phyloP scores from a whole-genome alignment of 441 rosid genomes.

The Rhodomyrtus psidioides region DNA sequence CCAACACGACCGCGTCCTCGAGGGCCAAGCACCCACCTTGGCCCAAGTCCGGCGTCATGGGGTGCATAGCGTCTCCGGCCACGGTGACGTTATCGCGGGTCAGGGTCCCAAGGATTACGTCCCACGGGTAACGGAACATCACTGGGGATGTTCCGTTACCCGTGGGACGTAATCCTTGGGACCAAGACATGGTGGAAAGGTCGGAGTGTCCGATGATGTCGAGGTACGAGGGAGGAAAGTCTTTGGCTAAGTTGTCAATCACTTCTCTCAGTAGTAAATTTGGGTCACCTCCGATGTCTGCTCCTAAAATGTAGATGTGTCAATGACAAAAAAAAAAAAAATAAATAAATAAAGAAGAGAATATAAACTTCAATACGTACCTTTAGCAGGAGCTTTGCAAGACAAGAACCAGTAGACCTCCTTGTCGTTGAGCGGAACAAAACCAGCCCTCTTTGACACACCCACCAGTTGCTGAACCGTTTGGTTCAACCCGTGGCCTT shows the following conservation, averaged over 20 bases:
- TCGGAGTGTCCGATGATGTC: constrained; percentile 24
- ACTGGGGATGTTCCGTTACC: too few relatives aligned
- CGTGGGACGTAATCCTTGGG: too few relatives aligned
- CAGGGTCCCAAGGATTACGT: constrained; percentile 18
- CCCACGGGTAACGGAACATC: constrained; percentile 30
- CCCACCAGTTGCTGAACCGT: constrained; percentile 14
- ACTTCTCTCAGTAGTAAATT: constrained; percentile 17
- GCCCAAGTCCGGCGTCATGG: constrained; percentile 39
- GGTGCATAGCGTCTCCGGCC: constrained; percentile 49
- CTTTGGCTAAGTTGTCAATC: constrained; percentile 10
- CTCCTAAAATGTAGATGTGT: constrained; percentile 1
- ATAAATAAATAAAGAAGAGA: too few relatives aligned
- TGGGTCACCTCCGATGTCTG: constrained; percentile 7
- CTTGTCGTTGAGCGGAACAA: constrained; percentile 19
- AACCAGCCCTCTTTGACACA: constrained; percentile 20
- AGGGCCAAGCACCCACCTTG: constrained; percentile 34
- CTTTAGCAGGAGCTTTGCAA: constrained; percentile 1
- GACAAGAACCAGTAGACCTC: constrained; percentile 25
- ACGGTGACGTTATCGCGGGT: constrained; percentile 22
- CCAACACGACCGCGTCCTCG: constrained; percentile 41
- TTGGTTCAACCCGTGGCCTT: constrained; percentile 22
- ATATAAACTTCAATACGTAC: constrained; percentile 13
- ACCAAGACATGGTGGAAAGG: constrained; percentile 22
- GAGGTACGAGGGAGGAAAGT: constrained; percentile 13
- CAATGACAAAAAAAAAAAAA: not conserved